Evolutionary conservation across 2,329 filamentous ascomycete species (phyloP), one percentile per base, ranked within the genome.

Genomic region (Cladosporium sp.): DNA sequence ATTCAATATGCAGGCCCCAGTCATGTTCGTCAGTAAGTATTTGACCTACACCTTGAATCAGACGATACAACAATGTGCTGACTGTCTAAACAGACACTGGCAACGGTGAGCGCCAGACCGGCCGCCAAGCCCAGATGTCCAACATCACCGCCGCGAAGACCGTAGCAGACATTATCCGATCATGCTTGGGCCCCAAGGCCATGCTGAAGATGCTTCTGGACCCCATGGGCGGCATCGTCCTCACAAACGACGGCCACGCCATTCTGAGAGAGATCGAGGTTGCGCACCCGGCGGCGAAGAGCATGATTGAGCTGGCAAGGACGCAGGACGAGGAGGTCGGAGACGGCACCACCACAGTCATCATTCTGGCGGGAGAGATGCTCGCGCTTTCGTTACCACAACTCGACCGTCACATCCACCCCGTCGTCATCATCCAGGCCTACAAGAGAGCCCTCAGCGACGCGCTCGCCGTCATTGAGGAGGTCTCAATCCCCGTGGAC

Each of bases 161-260:
- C 58, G 93, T 99, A 70, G 88, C 93, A 74, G 93, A 99, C 73
- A 97, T 99, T 63, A 99, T 99, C 73, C 87, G 93, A 80, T 97
- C 93, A 85, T 99, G 93, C 81, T 85, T 99, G 58, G 93, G 93
- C 37, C 93, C 93, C 69, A 99, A 97, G 78, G 93, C 93, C 60
- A 99, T 99, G 93, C 75, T 99, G 72, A 99, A 99, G 83, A 99
- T 99, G 93, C 78, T 99, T 65, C 80, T 99, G 64, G 93, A 99
- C 70, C 93, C 93, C 64, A 97, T 66, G 64, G 93, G 93, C 64
- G 93, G 93, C 67, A 99, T 99, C 64, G 93, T 99, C 48, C 82
- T 99, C 61, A 99, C 93, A 64, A 99, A 99, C 74, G 93, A 99
- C 68, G 93, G 93, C 54, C 93, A 99, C 73, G 93, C 93, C 59